Evolutionary conservation across 176 grass and related monocot genomes (phyloP), one percentile per base, ranked within the genome.

Genomic region (bread wheat (Triticum aestivum)): DNA sequence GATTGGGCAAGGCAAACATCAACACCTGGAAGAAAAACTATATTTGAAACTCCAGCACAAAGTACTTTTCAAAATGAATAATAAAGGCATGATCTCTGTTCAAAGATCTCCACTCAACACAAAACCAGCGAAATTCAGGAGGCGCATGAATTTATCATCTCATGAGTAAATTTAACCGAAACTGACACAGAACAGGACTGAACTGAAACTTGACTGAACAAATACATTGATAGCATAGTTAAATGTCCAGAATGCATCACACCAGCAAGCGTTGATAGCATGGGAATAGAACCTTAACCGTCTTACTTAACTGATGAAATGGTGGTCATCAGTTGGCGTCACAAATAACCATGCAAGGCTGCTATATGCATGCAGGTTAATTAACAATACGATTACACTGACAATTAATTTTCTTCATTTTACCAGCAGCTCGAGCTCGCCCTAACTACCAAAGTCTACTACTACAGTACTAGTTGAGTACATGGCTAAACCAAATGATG

Each of bases 291-390:
- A 38, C 49, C n/a, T n/a, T n/a, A n/a, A n/a, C n/a, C n/a, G n/a
- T n/a, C n/a, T n/a, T n/a, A n/a, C n/a, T n/a, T n/a, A 61, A 72
- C 39, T 71, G 9, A 0, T 45, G 44, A n/a, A 82, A 11, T 38
- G 64, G 38, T 9, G 52, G n/a, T 21, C 71, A 77, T 68, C 35
- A 76, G 6, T 24, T 32, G 83, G 15, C 79, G 65, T 63, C 79
- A 72, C 18, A 82, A 18, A 70, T 42, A 63, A 78, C 30, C 72
- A 65, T 78, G 65, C 41, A 18, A 87, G 20, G 29, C 30, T 84
- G 26, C 27, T 39, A 84, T 74, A 75, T 24, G 73, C 37, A 84
- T 18, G 26, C 49, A 52, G 49, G 49, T 17, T 52, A 52, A 52
- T 84, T 42, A 14, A 47, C 45, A 37, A 75, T 23, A 76, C 26